Evolutionary conservation across 2,329 filamentous ascomycete species (phyloP).

Genomic region (Shiraia sp.): DNA sequence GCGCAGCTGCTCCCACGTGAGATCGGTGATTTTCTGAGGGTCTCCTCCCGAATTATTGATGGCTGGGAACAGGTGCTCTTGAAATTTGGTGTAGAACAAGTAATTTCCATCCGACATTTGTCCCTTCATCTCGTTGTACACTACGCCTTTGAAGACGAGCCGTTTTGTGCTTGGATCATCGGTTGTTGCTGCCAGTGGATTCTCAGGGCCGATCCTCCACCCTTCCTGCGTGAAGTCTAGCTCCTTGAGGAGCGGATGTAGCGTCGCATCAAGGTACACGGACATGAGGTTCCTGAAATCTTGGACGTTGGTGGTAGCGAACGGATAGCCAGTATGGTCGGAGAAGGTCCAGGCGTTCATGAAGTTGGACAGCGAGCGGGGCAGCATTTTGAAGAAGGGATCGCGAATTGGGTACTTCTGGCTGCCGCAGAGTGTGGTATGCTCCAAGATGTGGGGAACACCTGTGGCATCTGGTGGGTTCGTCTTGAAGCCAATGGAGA

Average conservation of each 20-base stretch:
- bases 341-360: constrained; percentile 99
- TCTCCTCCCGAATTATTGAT: constrained; percentile 98
- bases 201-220: constrained; percentile 93
- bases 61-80: constrained; percentile 89
- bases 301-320: constrained; percentile 92
- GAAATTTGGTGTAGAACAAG: constrained; percentile 92
- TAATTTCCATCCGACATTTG: constrained; percentile 98
- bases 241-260: constrained; percentile 85
- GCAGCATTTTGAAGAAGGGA: constrained; percentile 99
- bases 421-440: constrained; percentile 94
- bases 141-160: constrained; percentile 93
- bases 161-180: constrained; percentile 61
- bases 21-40: constrained; percentile 91
- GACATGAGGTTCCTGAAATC: constrained; percentile 96
- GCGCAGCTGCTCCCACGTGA: constrained; percentile 87
- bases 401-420: constrained; percentile 97
- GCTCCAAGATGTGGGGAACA: constrained; percentile 94
- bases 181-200: constrained; percentile 61
- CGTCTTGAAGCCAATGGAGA: constrained; percentile 98
- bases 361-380: constrained; percentile 96
- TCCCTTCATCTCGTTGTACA: constrained; percentile 99
- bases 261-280: constrained; percentile 92
- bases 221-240: constrained; percentile 96
- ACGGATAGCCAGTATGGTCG: constrained; percentile 96
- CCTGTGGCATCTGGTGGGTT: constrained; percentile 96